phyloP scores from a whole-genome alignment of 2,329 filamentous ascomycete species.

The Fusarium udum region DNA sequence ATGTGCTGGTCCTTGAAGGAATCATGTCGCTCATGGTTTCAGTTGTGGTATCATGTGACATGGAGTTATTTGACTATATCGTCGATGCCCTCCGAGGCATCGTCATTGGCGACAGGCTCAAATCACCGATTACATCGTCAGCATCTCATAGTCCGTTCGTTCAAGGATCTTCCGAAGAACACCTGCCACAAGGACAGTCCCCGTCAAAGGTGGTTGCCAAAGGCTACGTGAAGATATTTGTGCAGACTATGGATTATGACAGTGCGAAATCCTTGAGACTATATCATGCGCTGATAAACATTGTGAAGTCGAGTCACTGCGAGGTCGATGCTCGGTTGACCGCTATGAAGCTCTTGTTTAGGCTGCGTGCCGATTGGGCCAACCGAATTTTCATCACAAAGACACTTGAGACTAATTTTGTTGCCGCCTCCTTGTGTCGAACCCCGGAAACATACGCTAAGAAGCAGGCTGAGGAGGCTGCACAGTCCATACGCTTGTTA shows the following conservation, averaged over 20 bases:
- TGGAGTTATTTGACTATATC: conserved; percentile 67
- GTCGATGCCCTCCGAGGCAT: conserved; percentile 62
- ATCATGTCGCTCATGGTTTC: conserved; percentile 72
- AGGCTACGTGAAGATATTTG: conserved; percentile 79
- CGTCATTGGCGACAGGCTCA: conserved; percentile 59
- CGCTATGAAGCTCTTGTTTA: conserved; percentile 81
- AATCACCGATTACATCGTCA: conserved; percentile 52
- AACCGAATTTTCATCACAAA: conserved; percentile 77
- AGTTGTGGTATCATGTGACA: conserved; percentile 68
- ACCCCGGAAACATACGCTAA: conserved; percentile 63
- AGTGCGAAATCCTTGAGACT: conserved; percentile 70
- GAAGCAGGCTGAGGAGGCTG: conserved; percentile 62
- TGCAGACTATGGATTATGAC: conserved; percentile 74
- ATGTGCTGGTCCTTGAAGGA: conserved; percentile 71
- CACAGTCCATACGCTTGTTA: conserved; percentile 54
- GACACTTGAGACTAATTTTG: conserved; percentile 75
- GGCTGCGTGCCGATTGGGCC: conserved; percentile 83
- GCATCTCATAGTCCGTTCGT: conserved; percentile 38
- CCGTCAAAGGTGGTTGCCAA: conserved; percentile 76
- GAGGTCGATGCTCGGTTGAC: conserved; percentile 77
- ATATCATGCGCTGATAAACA: conserved; percentile 70
- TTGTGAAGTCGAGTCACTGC: conserved; percentile 67
- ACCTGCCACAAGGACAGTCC: conserved; percentile 55
- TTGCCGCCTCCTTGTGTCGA: conserved; percentile 78
- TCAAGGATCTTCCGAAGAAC: conserved; percentile 31